Base-by-base conservation (phyloP, 495 filamentous ascomycete species). In the Glutinoglossum americanum region DNA sequence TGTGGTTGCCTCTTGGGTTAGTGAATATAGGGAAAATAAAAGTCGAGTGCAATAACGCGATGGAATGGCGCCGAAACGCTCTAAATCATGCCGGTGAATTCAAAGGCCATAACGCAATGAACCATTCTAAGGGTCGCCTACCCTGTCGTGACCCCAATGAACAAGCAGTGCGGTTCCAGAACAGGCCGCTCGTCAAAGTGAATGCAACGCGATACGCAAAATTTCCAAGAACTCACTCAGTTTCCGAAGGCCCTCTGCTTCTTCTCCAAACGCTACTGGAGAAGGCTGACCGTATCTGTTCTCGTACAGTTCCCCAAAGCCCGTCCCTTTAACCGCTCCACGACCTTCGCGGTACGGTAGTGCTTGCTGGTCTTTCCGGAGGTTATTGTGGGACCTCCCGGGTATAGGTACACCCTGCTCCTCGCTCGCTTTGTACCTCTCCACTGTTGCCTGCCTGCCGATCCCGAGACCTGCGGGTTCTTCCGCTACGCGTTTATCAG, bases 231-330 rank as follows among this genome's bases (percentile, higher is more conserved):
- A 53, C 49, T 53, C 49, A 53, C 49, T 53, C 49, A 53, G 28
- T 53, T 32, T 53, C 49, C 49, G 49, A 28, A 53, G 23, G 15
- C 49, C 49, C 49, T 53, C 49, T 53, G 49, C 49, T 53, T 53
- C 49, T 21, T 53, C 49, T 17, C 49, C 49, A 53, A 53, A 53
- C 1, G 49, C 49, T 53, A 53, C 49, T 4, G 49, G 49, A 53
- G 49, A 53, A 53, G 49, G 49, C 13, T 27, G 49, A 8, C 49
- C 49, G 49, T 28, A 53, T 27, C 49, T 27, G 19, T 53, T 32
- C 25, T 53, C 28, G 49, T 53, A 30, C 4, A 32, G 13, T 25
- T 53, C 25, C 11, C 28, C 49, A 32, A 53, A 28, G 28, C 23
- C 23, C 13, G 49, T 5, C 49, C 49, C 49, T 30, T 1, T 25